Evolutionary conservation across 2,329 filamentous ascomycete species (phyloP), one percentile per base, ranked within the genome.

Genomic region (Nemania sp.): DNA sequence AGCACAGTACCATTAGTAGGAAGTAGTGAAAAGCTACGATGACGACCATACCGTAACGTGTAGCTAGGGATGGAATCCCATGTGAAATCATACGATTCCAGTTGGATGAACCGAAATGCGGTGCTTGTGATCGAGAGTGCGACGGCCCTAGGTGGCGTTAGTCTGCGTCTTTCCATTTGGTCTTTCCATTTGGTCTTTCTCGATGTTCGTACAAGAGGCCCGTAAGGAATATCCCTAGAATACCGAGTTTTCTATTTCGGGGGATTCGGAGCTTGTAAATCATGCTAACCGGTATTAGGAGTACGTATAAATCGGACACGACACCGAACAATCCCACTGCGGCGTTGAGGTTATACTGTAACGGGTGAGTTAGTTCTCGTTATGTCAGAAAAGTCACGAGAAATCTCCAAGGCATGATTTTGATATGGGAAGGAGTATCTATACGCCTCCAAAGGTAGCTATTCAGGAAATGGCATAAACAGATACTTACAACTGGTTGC

Each of bases 271-370:
- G 10, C 10, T 62, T 63, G 24, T 66, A 58, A 6, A 71, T 65
- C 54, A 73, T 66, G 63, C 57, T 60, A 3, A 73, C 59, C 0
- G 73, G 73, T 15, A 74, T 67, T 15, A 64, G 29, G 5, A 74
- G 66, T n/a, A 74, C 53, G n/a, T 73, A 74, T 38, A 74, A 62
- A 58, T 74, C 72, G 1, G 72, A 70, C 1, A 74, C 35, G 32
- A 71, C 55, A 6, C 70, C 66, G 26, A 73, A 73, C 5, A 73
- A 7, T 0, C 72, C 69, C 4, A 57, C 51, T 7, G 64, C 62
- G 11, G 67, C 62, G 49, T 71, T 73, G 15, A 72, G 55, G 15
- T 64, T 64, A 24, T 71, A 68, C 49, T 52, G 49, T 13, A 29
- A 29, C 10, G 24, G 24, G 2, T 15, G 26, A 18, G 24, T 52